phyloP scores from a whole-genome alignment of 305 asterid genomes.

The Vinca major region DNA sequence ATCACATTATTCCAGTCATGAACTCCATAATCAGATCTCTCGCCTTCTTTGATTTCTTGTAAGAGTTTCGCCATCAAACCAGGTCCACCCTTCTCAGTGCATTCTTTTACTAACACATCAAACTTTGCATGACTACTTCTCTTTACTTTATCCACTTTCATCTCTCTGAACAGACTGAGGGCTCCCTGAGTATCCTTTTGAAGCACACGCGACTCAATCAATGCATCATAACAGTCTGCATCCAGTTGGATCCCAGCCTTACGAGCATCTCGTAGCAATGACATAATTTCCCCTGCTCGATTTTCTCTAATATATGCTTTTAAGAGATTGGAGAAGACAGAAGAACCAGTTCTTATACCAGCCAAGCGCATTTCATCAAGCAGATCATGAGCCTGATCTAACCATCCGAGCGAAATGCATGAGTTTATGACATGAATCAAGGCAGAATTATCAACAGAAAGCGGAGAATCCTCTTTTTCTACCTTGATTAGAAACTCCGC shows the following conservation, averaged over 20 bases:
- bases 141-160: constrained; percentile 72
- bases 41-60: constrained; percentile 68
- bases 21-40: constrained; percentile 56
- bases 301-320: constrained; percentile 63
- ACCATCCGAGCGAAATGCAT: constrained; percentile 75
- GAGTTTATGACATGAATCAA: constrained; percentile 54
- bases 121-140: constrained; percentile 37
- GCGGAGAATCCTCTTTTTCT: constrained; percentile 59
- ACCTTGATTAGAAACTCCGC: constrained; percentile 63
- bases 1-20: constrained; percentile 85
- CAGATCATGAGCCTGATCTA: constrained; percentile 82
- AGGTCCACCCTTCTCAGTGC: constrained; percentile 32
- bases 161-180: constrained; percentile 68
- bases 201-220: constrained; percentile 54
- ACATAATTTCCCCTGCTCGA: constrained; percentile 42
- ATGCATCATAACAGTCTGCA: constrained; percentile 55
- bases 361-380: constrained; percentile 86
- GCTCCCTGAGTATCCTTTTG: constrained; percentile 66
- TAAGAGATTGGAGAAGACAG: constrained; percentile 66
- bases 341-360: constrained; percentile 58
- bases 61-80: constrained; percentile 57
- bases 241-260: constrained; percentile 72
- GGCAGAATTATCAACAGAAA: constrained; percentile 53
- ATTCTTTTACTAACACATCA: constrained; percentile 29
- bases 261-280: constrained; percentile 74